A percentile compares a stretch with the other conserved stretches of the same genome.
These are phyloP conservation scores for Pseudozyma sp. DNA, from an alignment of 1,284 basidiomycete species.

Conservation along the genomic window DNA sequence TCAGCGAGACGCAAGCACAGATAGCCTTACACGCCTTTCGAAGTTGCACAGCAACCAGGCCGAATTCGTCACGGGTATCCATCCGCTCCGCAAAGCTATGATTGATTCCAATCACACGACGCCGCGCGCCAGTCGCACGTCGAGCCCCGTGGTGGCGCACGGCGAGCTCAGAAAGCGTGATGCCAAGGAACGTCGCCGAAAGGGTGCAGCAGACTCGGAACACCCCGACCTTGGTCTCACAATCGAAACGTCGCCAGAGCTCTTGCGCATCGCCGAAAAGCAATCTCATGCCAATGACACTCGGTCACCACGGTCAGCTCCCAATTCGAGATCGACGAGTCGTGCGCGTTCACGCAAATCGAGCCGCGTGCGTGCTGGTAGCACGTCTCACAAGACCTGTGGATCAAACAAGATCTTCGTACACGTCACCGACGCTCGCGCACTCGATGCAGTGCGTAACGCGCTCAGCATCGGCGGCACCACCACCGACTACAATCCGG, in stretches of 20 bases:
- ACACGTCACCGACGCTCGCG: constrained; percentile 57
- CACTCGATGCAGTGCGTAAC: constrained; percentile 51
- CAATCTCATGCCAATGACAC: constrained; percentile 15
- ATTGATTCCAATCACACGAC: constrained; percentile 51
- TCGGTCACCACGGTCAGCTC: constrained; percentile 25
- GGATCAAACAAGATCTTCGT: constrained; percentile 55
- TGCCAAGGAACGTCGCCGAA: constrained; percentile 21
- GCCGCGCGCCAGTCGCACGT: constrained; percentile 47
- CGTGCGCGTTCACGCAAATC: constrained; percentile 47
- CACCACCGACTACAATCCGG: constrained; percentile 48
- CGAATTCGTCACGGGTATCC: constrained; percentile 42
- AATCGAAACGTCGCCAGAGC: constrained; percentile 49
- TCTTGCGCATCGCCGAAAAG: constrained; percentile 28
- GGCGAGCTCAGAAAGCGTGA: constrained; percentile 41
- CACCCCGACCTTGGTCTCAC: constrained; percentile 36
- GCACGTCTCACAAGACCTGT: constrained; percentile 21
- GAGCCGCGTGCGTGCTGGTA: constrained; percentile 22
- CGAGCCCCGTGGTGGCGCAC: constrained; percentile 32
- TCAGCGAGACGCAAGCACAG: constrained; percentile 27
- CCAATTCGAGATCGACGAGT: constrained; percentile 38
- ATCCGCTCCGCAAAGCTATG: constrained; percentile 44
- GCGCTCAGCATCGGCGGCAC: constrained; percentile 63
- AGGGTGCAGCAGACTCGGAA: constrained; percentile 6
- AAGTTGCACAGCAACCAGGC: constrained; percentile 29
- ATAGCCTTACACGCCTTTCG: constrained; percentile 30